These are phyloP conservation scores for Citrus cavaleriei DNA, from an alignment of 345 rosid species.

Conservation along the genomic window DNA sequence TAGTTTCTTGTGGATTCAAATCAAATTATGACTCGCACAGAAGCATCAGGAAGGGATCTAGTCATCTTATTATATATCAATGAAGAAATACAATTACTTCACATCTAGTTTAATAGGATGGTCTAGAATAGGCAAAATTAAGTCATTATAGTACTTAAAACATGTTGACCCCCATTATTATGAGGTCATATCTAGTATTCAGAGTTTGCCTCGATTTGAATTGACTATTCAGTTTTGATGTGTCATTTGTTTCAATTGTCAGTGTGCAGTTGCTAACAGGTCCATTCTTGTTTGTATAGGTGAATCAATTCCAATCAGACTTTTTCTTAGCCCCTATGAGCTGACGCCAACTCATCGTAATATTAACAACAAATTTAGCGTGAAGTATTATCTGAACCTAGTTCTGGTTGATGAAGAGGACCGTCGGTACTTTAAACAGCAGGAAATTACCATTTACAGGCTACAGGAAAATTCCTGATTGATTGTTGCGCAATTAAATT, in stretches of 20 bases:
- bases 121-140: not conserved
- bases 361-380: slow-evolving; percentile 96
- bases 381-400: slow-evolving; percentile 91
- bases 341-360: slow-evolving; percentile 91
- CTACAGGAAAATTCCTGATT: slow-evolving; percentile 59
- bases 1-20: not conserved
- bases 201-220: no score
- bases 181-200: no score
- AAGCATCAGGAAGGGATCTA: not conserved
- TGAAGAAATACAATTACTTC: not conserved
- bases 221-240: not conserved
- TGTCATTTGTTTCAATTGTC: not conserved
- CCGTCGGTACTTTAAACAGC: slow-evolving; percentile 95
- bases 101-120: not conserved
- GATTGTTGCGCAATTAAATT: not conserved
- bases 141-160: not conserved
- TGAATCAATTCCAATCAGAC: slow-evolving; percentile 93
- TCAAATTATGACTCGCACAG: not conserved
- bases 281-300: slow-evolving; percentile 43
- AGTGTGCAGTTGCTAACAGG: slow-evolving; percentile 1
- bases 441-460: slow-evolving; percentile 88
- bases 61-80: not conserved
- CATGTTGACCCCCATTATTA: not conserved
- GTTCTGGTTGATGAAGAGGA: slow-evolving; percentile 98
- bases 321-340: slow-evolving; percentile 92